Evolutionary conservation across 768 basidiomycete species (phyloP), one percentile per base, ranked within the genome.

Genomic region (Brasilioporus rufonigricans): DNA sequence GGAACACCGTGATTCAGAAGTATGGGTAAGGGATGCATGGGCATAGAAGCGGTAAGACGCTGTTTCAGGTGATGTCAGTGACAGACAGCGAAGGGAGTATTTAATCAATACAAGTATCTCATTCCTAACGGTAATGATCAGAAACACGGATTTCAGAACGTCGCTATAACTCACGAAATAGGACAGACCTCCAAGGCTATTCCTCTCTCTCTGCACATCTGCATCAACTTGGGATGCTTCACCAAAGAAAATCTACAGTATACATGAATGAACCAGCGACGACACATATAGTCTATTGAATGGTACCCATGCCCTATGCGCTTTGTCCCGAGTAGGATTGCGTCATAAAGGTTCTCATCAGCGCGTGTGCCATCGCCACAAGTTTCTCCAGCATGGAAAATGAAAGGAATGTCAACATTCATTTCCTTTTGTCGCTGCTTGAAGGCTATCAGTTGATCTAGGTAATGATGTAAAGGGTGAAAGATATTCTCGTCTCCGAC

Each of bases 371-470:
- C 90, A 65, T 91, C 90, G 5, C 87, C 86, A 19, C 87, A 76
- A 0, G 89, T 91, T 71, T 91, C 89, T 21, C 90, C 90, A 0
- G 86, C 88, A 61, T 91, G 90, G 61, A 90, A 84, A 46, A 91
- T 78, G 68, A 89, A 89, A 1, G 90, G 90, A 26, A 91, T 82
- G 19, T 59, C 58, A 2, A 91, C 61, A 1, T 80, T 77, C 44
- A 79, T n/a, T 21, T 39, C 38, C 19, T 39, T 39, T n/a, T 39
- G 38, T 19, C 19, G 38, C 45, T 78, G 70, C 29, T 77, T 72
- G 72, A 91, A 91, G 40, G 71, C 73, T 5, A 86, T 68, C 7
- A 93, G 74, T 11, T 79, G 79, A 32, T 81, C 78, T 27, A 83
- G 65, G 65, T 90, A 91, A 62, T 87, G 71, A 24, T 76, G 80